Conservation (phyloP, 2,329 filamentous ascomycete species). For the Aspergillus brasiliensis region DNA sequence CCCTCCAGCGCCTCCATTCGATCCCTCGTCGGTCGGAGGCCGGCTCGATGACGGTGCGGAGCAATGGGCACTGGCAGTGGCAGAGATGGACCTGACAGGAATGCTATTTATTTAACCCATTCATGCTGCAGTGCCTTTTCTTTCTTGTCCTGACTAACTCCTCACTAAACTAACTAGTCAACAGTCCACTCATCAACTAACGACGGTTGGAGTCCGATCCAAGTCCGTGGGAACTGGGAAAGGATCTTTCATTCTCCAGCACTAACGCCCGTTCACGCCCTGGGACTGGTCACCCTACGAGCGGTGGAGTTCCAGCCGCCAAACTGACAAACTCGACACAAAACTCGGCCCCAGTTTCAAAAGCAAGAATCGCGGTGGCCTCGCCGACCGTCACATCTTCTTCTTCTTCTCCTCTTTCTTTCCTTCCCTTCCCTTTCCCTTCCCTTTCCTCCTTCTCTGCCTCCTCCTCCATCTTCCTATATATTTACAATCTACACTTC, state of each 20-base stretch:
- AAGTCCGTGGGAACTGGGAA: neutral
- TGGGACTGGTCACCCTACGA: neutral
- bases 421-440: conserved; percentile 9
- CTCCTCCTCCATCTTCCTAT: neutral
- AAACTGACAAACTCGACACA: conserved; percentile 11
- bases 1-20: conserved; percentile 7
- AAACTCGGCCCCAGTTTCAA: conserved; percentile 7
- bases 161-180: neutral
- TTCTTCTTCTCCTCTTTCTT: neutral
- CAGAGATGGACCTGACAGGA: neutral
- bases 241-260: too few species aligned
- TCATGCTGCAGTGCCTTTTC: neutral
- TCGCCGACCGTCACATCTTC: conserved; percentile 1
- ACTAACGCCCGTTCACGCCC: too few species aligned
- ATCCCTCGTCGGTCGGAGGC: conserved; percentile 4
- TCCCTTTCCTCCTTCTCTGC: conserved; percentile 6
- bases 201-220: neutral
- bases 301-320: neutral
- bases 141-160: neutral
- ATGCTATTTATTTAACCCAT: neutral
- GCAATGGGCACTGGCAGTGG: neutral
- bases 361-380: neutral
- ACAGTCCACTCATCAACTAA: neutral
- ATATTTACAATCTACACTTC: conserved; percentile 3
- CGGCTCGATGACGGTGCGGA: neutral